Conservation (phyloP, 805 yeast genomes). For the Pichia manshurica region DNA sequence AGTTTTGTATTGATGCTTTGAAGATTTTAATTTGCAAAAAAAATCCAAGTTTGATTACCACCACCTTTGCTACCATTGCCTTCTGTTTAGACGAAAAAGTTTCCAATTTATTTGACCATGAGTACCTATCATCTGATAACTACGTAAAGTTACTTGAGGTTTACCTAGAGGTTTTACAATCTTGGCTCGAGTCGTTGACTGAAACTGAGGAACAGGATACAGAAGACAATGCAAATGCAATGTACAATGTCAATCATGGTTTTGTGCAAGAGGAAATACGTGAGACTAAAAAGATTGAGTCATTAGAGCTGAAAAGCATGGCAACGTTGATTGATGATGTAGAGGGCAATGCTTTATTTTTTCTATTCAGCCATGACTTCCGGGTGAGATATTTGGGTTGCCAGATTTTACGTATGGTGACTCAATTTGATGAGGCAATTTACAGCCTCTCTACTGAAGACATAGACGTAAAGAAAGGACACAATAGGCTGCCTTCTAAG, state of each 20-base stretch:
- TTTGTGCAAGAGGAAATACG: slow-evolving; percentile 36
- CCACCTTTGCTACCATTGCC: slow-evolving; percentile 72
- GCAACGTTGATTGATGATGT: slow-evolving; percentile 88
- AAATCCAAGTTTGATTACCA: slow-evolving; percentile 65
- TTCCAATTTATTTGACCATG: slow-evolving; percentile 45
- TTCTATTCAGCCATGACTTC: slow-evolving; percentile 82
- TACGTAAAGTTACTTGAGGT: slow-evolving; percentile 56
- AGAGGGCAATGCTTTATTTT: slow-evolving; percentile 92
- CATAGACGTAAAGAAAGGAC: slow-evolving; percentile 26
- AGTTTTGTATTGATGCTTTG: slow-evolving; percentile 58
- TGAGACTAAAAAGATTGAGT: slow-evolving; percentile 47
- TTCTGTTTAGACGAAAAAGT: slow-evolving; percentile 73
- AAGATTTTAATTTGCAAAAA: slow-evolving; percentile 60
- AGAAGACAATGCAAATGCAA: slow-evolving; percentile 27
- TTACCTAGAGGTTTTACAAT: slow-evolving; percentile 71
- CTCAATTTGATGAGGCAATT: slow-evolving; percentile 83
- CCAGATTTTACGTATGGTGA: slow-evolving; percentile 66
- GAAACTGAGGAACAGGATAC: slow-evolving; percentile 25
- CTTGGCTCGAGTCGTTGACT: slow-evolving; percentile 73
- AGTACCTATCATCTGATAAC: slow-evolving; percentile 55
- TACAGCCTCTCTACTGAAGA: slow-evolving; percentile 36
- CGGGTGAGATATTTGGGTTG: slow-evolving; percentile 70
- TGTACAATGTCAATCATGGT: slow-evolving; percentile 32
- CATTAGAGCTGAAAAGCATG: slow-evolving; percentile 68
- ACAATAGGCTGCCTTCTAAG: slow-evolving; percentile 57